Evolutionary conservation across 75 land plant species (phyloP), one percentile per base, ranked within the genome.

Genomic region (Cryptomeria japonica): DNA sequence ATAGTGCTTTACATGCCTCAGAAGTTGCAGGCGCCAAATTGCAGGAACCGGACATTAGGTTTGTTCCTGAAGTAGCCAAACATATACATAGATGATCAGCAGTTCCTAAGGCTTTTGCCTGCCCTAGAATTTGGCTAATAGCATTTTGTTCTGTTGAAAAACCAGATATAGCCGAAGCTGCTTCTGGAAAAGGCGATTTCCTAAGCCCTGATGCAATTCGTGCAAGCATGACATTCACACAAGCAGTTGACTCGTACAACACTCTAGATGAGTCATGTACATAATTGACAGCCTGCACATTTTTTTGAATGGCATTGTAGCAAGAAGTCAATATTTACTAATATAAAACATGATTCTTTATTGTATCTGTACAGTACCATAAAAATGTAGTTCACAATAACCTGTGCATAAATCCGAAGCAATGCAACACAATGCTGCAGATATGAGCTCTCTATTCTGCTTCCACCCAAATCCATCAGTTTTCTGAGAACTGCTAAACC

Each of bases 1-100:
- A 98, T 6, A 97, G 86, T 37, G 95, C 97, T 88, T 93, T 95
- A 88, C 96, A 96, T 85, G 97, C 93, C 90, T 97, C 99, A 86
- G 94, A 93, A 90, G 96, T 97, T 75, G 94, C 97, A 77, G 96
- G 96, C 15, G 94, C 89, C 72, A 92, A 89, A 88, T 90, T 92
- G 80, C 92, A 86, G 73, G 95, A 92, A 41, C 96, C 98, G 16
- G 99, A 94, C 56, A 91, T 89, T 77, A 96, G 94, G 85, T 87
- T 90, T 46, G 95, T 83, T 3, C 99, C 99, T 49, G 95, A 92
- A 84, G 80, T 84, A 79, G 88, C 89, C 89, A 98, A 89, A 86
- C 96, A 96, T 56, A 88, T 34, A 87, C 93, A 93, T 34, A 98
- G 89, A 39, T 91, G 92, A 80, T 95, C 97, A 32, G 93, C 92